phyloP scores from a whole-genome alignment of 179 eudicot species.

The Pouteria campechiana region DNA sequence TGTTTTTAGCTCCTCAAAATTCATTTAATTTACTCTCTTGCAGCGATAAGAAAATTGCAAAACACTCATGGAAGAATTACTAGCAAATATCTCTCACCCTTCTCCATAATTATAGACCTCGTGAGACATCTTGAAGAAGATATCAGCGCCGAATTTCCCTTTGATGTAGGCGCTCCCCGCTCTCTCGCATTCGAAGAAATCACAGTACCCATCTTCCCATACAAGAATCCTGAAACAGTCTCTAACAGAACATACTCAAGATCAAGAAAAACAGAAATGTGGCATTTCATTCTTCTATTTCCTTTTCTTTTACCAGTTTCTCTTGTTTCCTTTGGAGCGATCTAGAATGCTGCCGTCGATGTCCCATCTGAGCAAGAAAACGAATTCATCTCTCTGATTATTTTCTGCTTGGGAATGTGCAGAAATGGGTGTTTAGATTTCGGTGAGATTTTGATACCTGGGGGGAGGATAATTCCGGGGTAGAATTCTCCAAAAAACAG shows the following conservation, averaged over 20 bases:
- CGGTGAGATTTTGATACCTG: constrained; percentile 14
- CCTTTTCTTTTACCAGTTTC: constrained; percentile 27
- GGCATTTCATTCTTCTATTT: neutral
- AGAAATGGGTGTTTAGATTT: neutral
- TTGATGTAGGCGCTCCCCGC: constrained; percentile 12
- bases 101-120: constrained; percentile 48
- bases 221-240: constrained; percentile 30
- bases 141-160: constrained; percentile 36
- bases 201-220: constrained; percentile 52
- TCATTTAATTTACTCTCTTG: neutral
- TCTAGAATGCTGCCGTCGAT: constrained; percentile 31
- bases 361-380: constrained; percentile 35
- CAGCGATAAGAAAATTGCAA: neutral
- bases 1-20: too few species aligned
- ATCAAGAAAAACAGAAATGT: neutral
- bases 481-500: constrained; percentile 42
- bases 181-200: constrained; percentile 30
- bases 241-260: neutral
- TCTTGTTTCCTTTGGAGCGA: constrained; percentile 32
- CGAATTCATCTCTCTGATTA: neutral
- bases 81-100: constrained; percentile 19
- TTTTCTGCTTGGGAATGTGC: neutral
- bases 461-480: constrained; percentile 52
- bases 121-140: constrained; percentile 46
- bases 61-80: constrained; percentile 2